Conservation (phyloP, 768 basidiomycete genomes). For the Lepiota subincarnata region DNA sequence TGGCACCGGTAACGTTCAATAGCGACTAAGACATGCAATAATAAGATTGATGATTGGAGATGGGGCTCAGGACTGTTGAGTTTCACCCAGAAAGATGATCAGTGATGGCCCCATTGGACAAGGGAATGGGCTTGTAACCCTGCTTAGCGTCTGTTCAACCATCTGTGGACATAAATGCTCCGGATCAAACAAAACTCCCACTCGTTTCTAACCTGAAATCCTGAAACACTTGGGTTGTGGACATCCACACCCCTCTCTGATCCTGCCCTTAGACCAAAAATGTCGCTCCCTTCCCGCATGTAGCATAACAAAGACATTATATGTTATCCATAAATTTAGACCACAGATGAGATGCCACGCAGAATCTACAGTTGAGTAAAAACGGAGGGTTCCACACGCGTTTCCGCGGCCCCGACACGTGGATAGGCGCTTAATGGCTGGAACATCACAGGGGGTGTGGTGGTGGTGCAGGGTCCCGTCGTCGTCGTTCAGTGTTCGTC, state of each 20-base stretch:
- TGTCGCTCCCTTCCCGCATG: not conserved
- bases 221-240: constrained; percentile 8
- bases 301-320: not conserved
- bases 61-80: not conserved
- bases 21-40: constrained; percentile 2
- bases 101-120: constrained; percentile 4
- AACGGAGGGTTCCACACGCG: constrained; percentile 2
- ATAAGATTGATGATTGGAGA: constrained; percentile 8
- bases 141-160: not conserved
- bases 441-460: not conserved
- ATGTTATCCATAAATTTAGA: not conserved
- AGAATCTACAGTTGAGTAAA: constrained; percentile 6
- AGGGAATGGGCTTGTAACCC: not conserved
- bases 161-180: not conserved
- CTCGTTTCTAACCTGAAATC: not conserved
- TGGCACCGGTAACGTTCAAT: constrained; percentile 8
- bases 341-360: constrained; percentile 8
- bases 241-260: not conserved
- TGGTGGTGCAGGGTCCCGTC: not conserved
- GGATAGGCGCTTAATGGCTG: not conserved
- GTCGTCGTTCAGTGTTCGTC: not conserved
- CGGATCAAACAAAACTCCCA: constrained; percentile 7
- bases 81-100: constrained; percentile 6
- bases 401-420: not conserved
- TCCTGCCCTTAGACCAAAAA: not conserved